A percentile compares a stretch with the other conserved stretches of the same genome.
Evolutionary conservation across 495 filamentous ascomycete genomes (phyloP).

Genomic region (Lophiostoma macrostomum): DNA sequence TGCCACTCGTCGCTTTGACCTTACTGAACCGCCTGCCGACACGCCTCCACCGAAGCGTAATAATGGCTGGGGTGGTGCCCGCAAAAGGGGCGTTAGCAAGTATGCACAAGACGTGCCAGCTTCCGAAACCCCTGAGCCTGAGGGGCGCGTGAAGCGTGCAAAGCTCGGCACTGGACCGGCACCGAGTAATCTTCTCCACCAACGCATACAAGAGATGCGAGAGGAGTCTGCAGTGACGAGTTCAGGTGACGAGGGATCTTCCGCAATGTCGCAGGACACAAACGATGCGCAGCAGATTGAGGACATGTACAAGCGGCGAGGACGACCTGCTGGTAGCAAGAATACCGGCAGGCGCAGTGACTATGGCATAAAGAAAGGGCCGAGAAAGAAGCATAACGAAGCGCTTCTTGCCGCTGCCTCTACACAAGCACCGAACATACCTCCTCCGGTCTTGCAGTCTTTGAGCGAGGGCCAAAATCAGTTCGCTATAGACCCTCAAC

Average conservation of each 20-base stretch:
- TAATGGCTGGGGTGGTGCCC: constrained; percentile 31
- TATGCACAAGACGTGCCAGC: constrained; percentile 3
- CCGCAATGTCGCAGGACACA: background rate
- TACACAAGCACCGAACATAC: background rate
- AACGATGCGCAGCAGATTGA: constrained; percentile 3
- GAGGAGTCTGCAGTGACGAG: constrained; percentile 35
- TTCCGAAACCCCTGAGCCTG: constrained; percentile 31
- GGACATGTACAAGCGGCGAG: constrained; percentile 23
- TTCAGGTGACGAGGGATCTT: constrained; percentile 31
- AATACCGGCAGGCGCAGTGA: constrained; percentile 37
- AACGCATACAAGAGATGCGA: constrained; percentile 40
- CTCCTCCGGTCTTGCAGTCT: constrained; percentile 18
- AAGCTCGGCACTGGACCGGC: constrained; percentile 18
- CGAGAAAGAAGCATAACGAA: constrained; percentile 24
- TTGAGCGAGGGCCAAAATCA: constrained; percentile 31
- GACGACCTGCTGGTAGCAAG: constrained; percentile 41
- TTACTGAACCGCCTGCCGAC: constrained; percentile 14
- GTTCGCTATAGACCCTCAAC: constrained; percentile 24
- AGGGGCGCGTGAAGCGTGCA: constrained; percentile 21
- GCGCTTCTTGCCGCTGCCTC: background rate
- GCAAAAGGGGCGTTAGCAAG: constrained; percentile 27
- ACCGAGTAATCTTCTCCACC: constrained; percentile 17
- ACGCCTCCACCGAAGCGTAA: constrained; percentile 13
- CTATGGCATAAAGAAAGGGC: constrained; percentile 43
- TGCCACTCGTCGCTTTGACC: constrained; percentile 28